A percentile compares a stretch with the other conserved stretches of the same genome.
These are phyloP conservation scores for Cylindrotheca closterium DNA, from an alignment of 108 stramenopile genomes.

Conservation along the genomic window DNA sequence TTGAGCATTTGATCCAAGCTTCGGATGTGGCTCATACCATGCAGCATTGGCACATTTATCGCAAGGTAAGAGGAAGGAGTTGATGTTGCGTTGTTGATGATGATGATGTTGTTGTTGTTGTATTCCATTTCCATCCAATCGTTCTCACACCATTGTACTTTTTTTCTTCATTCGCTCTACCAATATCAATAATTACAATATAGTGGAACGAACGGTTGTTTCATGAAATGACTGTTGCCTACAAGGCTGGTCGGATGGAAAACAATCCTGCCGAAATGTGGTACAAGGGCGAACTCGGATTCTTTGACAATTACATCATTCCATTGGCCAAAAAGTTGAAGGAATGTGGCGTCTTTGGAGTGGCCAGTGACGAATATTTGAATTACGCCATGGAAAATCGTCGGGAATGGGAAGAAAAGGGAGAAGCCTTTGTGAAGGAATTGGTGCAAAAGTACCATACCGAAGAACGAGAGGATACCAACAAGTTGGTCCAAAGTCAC, in stretches of 20 bases:
- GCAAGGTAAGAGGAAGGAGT: too few species aligned
- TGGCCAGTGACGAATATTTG: conserved; percentile 54
- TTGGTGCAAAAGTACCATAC: conserved; percentile 17
- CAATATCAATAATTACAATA: conserved; percentile 55
- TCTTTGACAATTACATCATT: conserved; percentile 62
- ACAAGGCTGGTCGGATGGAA: too few species aligned
- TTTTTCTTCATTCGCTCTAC: conserved; percentile 55
- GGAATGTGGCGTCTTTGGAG: too few species aligned
- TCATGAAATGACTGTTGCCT: conserved; percentile 52
- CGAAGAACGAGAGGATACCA: too few species aligned
- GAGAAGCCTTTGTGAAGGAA: conserved; percentile 35
- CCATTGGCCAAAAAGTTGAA: too few species aligned
- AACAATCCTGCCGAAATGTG: conserved; percentile 47
- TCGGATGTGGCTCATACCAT: too few species aligned
- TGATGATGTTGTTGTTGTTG: conserved; percentile 17
- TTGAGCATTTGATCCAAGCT: too few species aligned
- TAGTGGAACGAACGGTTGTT: conserved; percentile 60
- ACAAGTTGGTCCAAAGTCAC: too few species aligned
- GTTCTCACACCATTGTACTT: conserved; percentile 47
- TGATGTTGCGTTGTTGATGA: neutral
- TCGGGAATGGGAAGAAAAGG: too few species aligned
- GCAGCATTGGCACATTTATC: too few species aligned
- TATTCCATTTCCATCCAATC: conserved; percentile 46
- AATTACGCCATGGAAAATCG: conserved; percentile 49
- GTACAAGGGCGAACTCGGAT: too few species aligned